phyloP scores from a whole-genome alignment of 768 basidiomycete genomes.

The Pholiota conissans region DNA sequence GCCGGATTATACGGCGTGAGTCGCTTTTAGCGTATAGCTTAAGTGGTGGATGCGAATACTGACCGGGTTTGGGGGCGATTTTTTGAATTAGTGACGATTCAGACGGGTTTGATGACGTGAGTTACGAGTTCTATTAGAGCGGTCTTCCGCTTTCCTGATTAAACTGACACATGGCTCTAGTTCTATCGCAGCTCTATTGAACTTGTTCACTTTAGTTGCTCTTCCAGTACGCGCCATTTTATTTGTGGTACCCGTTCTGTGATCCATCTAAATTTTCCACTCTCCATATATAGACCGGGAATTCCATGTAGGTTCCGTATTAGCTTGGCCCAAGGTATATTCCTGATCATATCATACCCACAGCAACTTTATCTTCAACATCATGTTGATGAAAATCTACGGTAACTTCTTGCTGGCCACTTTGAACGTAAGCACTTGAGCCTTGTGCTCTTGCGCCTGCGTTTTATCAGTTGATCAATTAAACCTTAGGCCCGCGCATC shows the following conservation, averaged over 20 bases:
- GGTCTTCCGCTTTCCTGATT: too few species aligned
- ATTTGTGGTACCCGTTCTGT: neutral
- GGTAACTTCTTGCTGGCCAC: constrained; percentile 19
- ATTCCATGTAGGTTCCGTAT: constrained; percentile 10
- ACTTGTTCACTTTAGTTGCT: constrained; percentile 14
- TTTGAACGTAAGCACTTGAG: constrained; percentile 12
- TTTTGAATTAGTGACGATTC: constrained; percentile 17
- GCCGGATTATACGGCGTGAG: constrained; percentile 20
- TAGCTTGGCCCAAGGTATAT: too few species aligned
- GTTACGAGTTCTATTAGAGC: too few species aligned
- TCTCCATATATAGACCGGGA: constrained; percentile 5
- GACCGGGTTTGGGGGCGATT: too few species aligned
- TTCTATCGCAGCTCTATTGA: constrained; percentile 15
- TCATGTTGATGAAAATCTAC: constrained; percentile 19
- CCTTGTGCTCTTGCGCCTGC: neutral
- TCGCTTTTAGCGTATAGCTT: neutral
- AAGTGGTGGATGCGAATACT: too few species aligned
- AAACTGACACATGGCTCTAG: neutral
- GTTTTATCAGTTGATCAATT: neutral
- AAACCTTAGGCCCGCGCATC: neutral
- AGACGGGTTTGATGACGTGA: constrained; percentile 21
- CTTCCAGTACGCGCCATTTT: constrained; percentile 11
- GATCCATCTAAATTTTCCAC: neutral
- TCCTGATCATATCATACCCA: too few species aligned
- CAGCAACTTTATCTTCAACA: constrained; percentile 21